Evolutionary conservation across 106 monocot species (phyloP), one percentile per base, ranked within the genome.

Genomic region (Phalaenopsis equestris): DNA sequence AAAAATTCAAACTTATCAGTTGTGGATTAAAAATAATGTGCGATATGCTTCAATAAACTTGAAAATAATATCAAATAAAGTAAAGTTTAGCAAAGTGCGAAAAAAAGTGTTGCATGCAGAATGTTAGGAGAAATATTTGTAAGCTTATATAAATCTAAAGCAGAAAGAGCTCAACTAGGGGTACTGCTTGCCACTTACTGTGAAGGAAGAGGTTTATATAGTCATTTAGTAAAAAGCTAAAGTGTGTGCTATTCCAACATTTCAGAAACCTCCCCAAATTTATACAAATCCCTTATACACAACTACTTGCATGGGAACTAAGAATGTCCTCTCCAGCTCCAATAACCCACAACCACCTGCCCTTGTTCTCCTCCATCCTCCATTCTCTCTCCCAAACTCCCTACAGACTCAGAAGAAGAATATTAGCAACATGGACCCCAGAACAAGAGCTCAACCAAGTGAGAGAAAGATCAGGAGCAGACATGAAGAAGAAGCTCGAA

Each of bases 401-500:
- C 24, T 84, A 88, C 83, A 86, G 81, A 79, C 90, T 92, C 18
- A 78, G 81, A 56, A 83, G 77, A 75, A 84, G 92, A 80, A 38
- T 84, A 81, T 41, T 89, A 0, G 89, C 79, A 39, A 90, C 92
- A 24, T 90, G 87, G 86, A 90, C 86, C 0, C 92, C 92, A 23
- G 90, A 86, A 10, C 90, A 92, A 79, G 92, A 92, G 58, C 83
- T 90, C 21, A 92, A 82, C 86, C 89, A 87, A 56, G 87, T 92
- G 46, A 80, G 92, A 81, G 82, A 90, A 58, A 84, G 92, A 77
- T 92, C 92, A 6, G 92, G 92, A 39, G 86, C 90, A 5, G 86
- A 88, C 76, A 92, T 92, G 91, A 91, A 89, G 87, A 85, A 86
- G 84, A 87, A 85, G 84, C 88, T 92, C 1, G 88, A 88, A 80